A percentile compares a stretch with the other conserved stretches of the same genome.
phyloP scores from a whole-genome alignment of 352 stramenopile species.

The Pythium aphanidermatum region DNA sequence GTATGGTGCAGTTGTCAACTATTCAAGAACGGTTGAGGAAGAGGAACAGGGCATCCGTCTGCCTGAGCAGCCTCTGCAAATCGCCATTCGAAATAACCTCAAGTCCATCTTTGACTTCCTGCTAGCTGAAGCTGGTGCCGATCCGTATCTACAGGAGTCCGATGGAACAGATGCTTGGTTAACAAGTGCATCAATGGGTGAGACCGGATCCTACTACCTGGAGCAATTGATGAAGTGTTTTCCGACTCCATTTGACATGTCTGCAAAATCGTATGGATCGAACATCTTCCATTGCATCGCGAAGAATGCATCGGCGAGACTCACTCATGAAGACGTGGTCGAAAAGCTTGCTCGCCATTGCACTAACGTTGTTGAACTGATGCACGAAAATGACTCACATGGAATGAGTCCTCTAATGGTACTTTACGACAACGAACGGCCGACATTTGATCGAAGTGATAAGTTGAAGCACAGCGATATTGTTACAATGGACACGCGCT shows the following conservation, averaged over 20 bases:
- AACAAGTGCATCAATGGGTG: conserved; percentile 27
- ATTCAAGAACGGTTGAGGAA: not conserved
- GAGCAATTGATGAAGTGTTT: conserved; percentile 43
- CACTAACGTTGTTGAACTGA: conserved; percentile 21
- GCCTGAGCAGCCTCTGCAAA: conserved; percentile 30
- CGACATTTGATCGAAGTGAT: too few relatives aligned
- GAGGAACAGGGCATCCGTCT: not conserved
- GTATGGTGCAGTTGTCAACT: not conserved
- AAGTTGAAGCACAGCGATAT: too few relatives aligned
- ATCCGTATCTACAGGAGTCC: conserved; percentile 28
- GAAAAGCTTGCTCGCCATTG: conserved; percentile 29
- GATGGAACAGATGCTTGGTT: conserved; percentile 62
- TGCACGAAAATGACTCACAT: too few relatives aligned
- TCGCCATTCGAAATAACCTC: conserved; percentile 44
- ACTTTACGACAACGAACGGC: too few relatives aligned
- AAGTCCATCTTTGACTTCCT: conserved; percentile 44
- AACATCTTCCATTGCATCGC: conserved; percentile 70
- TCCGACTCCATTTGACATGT: conserved; percentile 23
- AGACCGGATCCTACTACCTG: conserved; percentile 37
- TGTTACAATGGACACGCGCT: too few relatives aligned
- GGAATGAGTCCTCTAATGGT: too few relatives aligned
- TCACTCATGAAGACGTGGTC: conserved; percentile 29
- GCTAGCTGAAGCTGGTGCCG: conserved; percentile 29
- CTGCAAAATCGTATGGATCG: conserved; percentile 14
- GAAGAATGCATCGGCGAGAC: conserved; percentile 9